phyloP scores from a whole-genome alignment of 2,329 filamentous ascomycete species.

The Botrytis pseudocinerea region DNA sequence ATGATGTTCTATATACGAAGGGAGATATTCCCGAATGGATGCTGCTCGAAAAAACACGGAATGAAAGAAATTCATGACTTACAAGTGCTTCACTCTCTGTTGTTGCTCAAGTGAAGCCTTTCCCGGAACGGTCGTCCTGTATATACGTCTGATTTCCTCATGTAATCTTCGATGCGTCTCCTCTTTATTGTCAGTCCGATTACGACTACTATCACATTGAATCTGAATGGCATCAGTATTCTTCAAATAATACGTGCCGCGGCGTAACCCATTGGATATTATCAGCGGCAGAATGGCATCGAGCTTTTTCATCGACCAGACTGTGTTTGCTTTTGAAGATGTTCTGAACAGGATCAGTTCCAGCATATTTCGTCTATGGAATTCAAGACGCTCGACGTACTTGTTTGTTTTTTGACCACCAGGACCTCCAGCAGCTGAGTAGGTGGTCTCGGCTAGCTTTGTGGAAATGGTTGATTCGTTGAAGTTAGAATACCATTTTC shows the following conservation, averaged over 20 bases:
- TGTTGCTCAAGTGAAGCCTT: constrained; percentile 51
- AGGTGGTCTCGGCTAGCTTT: constrained; percentile 37
- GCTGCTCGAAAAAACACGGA: neutral
- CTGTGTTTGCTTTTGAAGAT: constrained; percentile 39
- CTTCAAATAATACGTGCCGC: constrained; percentile 36
- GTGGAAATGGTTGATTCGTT: constrained; percentile 32
- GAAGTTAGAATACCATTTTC: constrained; percentile 38
- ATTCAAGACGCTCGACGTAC: constrained; percentile 28
- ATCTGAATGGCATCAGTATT: constrained; percentile 39
- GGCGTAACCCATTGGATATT: constrained; percentile 33
- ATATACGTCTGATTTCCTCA: constrained; percentile 37
- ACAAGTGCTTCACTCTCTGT: constrained; percentile 50
- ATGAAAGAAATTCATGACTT: constrained; percentile 26
- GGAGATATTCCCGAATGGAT: neutral
- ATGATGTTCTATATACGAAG: neutral
- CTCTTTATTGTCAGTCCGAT: constrained; percentile 35
- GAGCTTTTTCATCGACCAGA: constrained; percentile 36
- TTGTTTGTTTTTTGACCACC: constrained; percentile 43
- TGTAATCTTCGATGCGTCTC: constrained; percentile 36
- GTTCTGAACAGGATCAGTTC: constrained; percentile 35
- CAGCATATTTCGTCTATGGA: neutral
- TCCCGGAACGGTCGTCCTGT: constrained; percentile 37
- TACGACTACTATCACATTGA: constrained; percentile 37
- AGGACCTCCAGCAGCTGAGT: constrained; percentile 36
- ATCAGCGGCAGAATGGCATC: constrained; percentile 34